A percentile compares a stretch with the other conserved stretches of the same genome.
phyloP scores from a whole-genome alignment of 805 yeast species.

The Candida pini region DNA sequence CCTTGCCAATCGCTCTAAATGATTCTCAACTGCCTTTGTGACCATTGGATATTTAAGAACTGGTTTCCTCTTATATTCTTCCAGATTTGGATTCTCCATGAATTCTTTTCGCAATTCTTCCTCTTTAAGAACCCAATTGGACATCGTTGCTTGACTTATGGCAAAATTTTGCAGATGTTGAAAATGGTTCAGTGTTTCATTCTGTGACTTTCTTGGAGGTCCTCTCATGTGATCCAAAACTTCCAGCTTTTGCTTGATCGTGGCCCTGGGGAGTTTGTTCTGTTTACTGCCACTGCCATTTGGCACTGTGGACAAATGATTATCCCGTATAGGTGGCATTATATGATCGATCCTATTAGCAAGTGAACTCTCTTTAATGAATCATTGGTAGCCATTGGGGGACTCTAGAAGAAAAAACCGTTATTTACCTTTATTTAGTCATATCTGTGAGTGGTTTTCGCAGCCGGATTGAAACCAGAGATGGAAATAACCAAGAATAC shows the following conservation, averaged over 20 bases:
- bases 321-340: no score
- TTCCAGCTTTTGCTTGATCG: constrained; percentile 26
- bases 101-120: constrained; percentile 17
- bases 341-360: no score
- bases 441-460: no score
- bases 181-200: constrained; percentile 23
- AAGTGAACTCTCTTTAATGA: no score
- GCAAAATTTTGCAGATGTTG: constrained; percentile 17
- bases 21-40: constrained; percentile 26
- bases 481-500: no score
- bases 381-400: no score
- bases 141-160: constrained; percentile 31
- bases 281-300: no score
- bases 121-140: constrained; percentile 29
- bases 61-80: constrained; percentile 26
- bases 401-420: no score
- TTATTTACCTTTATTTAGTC: no score
- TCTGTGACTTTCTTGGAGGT: constrained; percentile 25
- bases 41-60: constrained; percentile 30
- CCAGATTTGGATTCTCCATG: constrained; percentile 22
- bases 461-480: no score
- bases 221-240: constrained; percentile 29
- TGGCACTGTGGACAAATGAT: no score
- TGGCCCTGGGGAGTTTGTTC: constrained; percentile 27
- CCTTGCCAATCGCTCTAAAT: constrained; percentile 12